Percentiles rank a stretch among this genome's conserved stretches.
Conservation (phyloP, 805 yeast species). For the Hanseniaspora vineae region DNA sequence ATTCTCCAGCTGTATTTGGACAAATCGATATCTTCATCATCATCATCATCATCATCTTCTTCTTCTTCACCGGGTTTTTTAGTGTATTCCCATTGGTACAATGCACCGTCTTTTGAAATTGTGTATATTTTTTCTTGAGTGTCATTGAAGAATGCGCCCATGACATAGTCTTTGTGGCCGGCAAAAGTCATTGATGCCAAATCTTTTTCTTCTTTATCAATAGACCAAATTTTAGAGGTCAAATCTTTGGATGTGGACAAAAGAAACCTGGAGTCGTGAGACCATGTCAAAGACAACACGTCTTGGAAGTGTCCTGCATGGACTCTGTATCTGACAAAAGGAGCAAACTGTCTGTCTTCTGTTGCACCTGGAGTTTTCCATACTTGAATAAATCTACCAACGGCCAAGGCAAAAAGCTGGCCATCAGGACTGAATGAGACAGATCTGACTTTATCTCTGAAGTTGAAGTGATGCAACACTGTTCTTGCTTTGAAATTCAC, state of each 20-base stretch:
- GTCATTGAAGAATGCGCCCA: conserved; percentile 77
- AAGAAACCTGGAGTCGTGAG: conserved; percentile 78
- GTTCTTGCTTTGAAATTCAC: conserved; percentile 75
- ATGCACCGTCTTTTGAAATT: conserved; percentile 87
- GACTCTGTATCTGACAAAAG: conserved; percentile 79
- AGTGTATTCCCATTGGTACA: conserved; percentile 82
- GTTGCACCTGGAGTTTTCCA: conserved; percentile 81
- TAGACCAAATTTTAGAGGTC: conserved; percentile 74
- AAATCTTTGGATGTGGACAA: conserved; percentile 81
- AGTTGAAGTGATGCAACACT: conserved; percentile 88
- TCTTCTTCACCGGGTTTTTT: conserved; percentile 37
- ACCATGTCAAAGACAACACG: conserved; percentile 72
- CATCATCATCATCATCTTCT: conserved; percentile 29
- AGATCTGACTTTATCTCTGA: conserved; percentile 64
- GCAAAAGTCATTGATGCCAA: conserved; percentile 73
- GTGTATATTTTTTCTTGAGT: conserved; percentile 86
- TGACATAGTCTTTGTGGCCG: conserved; percentile 84
- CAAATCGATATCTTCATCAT: conserved; percentile 27
- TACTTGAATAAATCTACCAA: conserved; percentile 71
- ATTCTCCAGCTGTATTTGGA: conserved; percentile 66
- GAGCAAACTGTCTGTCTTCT: conserved; percentile 90
- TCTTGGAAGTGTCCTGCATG: conserved; percentile 91
- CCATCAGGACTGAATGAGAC: conserved; percentile 86
- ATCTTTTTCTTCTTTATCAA: conserved; percentile 51
- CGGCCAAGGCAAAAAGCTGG: conserved; percentile 70